phyloP scores from a whole-genome alignment of 2,329 filamentous ascomycete genomes.

The Fusarium sp. region DNA sequence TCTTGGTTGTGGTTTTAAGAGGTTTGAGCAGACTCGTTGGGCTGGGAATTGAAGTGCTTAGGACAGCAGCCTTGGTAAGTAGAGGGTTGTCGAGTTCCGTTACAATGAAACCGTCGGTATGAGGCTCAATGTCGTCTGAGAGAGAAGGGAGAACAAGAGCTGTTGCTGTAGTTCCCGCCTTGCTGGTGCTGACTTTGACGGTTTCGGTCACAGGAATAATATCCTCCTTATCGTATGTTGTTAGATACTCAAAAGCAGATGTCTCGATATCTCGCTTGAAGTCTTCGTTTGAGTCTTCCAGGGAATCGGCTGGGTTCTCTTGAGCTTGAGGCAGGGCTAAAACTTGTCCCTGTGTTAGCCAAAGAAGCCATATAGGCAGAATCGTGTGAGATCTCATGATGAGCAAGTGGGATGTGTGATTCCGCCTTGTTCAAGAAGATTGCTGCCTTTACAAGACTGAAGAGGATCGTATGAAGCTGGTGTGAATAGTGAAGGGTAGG shows the following conservation, averaged over 20 bases:
- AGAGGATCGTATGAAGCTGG: conserved; percentile 24
- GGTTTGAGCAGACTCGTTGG: conserved; percentile 54
- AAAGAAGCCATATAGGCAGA: conserved; percentile 48
- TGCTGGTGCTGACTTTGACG: conserved; percentile 46
- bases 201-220: conserved; percentile 49
- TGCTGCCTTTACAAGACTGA: conserved; percentile 25
- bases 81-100: conserved; percentile 43
- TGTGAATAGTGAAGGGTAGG: conserved; percentile 17
- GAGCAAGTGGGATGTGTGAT: conserved; percentile 14
- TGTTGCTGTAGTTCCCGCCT: conserved; percentile 45
- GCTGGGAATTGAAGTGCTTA: conserved; percentile 52
- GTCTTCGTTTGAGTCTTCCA: conserved; percentile 29
- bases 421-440: conserved; percentile 22
- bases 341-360: conserved; percentile 47
- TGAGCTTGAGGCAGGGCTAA: conserved; percentile 34
- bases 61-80: conserved; percentile 26
- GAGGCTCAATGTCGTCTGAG: conserved; percentile 49
- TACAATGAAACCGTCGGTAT: conserved; percentile 51
- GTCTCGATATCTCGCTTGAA: conserved; percentile 42
- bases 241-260: conserved; percentile 42
- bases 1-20: conserved; percentile 44
- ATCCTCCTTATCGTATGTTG: conserved; percentile 46
- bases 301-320: conserved; percentile 16
- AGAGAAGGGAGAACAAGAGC: conserved; percentile 50
- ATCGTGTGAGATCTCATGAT: conserved; percentile 44